Conservation (phyloP, 2,329 filamentous ascomycete species). For the Aquanectria penicillioides region DNA sequence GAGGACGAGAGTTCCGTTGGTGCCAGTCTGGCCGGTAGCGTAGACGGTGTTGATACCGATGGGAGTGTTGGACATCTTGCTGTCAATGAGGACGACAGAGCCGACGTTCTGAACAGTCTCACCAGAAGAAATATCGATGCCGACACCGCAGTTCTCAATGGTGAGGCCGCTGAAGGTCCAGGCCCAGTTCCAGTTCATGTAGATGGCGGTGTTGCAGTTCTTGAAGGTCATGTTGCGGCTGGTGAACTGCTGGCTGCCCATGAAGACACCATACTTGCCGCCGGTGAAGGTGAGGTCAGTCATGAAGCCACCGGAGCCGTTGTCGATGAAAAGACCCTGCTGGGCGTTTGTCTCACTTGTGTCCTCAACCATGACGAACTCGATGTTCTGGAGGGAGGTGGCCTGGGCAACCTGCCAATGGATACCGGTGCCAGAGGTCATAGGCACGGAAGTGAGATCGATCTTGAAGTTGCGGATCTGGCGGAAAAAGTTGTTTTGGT, state of each 20-base stretch:
- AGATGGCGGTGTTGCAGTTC: slow-evolving; percentile 82
- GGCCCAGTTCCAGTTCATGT: slow-evolving; percentile 92
- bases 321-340: slow-evolving; percentile 85
- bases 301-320: slow-evolving; percentile 87
- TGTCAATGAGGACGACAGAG: slow-evolving; percentile 81
- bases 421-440: slow-evolving; percentile 72
- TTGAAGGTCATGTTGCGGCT: slow-evolving; percentile 86
- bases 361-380: slow-evolving; percentile 80
- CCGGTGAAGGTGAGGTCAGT: slow-evolving; percentile 85
- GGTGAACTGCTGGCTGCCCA: slow-evolving; percentile 90
- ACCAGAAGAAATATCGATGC: slow-evolving; percentile 80
- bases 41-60: slow-evolving; percentile 83
- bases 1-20: slow-evolving; percentile 84
- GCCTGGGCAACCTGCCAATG: slow-evolving; percentile 91
- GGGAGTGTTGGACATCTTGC: slow-evolving; percentile 77
- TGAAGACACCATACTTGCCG: slow-evolving; percentile 79
- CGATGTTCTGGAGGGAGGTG: slow-evolving; percentile 82
- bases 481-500: slow-evolving; percentile 87
- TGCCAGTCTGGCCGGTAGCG: slow-evolving; percentile 66
- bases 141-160: slow-evolving; percentile 79
- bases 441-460: slow-evolving; percentile 74
- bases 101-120: slow-evolving; percentile 79
- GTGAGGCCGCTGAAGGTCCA: slow-evolving; percentile 82
- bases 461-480: slow-evolving; percentile 85
- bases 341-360: slow-evolving; percentile 72